Base-by-base conservation (phyloP, 805 yeast species). In the Zygotorulaspora chibaensis region DNA sequence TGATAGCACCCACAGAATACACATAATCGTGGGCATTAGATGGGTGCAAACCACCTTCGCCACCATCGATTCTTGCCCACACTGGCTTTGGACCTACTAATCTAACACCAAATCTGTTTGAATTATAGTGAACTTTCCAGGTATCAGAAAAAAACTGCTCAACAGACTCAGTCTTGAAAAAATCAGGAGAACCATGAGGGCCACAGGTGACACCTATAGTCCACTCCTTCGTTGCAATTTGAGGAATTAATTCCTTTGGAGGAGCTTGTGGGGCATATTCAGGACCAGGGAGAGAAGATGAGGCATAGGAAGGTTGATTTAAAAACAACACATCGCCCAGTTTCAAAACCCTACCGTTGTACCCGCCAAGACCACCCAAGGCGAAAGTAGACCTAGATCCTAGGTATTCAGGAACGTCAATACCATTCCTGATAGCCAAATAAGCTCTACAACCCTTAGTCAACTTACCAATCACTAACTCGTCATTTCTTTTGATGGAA, bases 11-110 rank as follows among this genome's bases (percentile, higher is more conserved):
- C 43, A 89, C 71, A 0, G 98, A 88, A 66, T 91, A 91, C 43
- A 91, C 98, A 62, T 91, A 93, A 71, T 91, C 99, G 64, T 91
- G 98, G 35, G 96, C 90, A 68, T 91, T 91, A n/a, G 97, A 89
- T 40, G 99, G 99, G 71, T 91, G 99, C 61, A 91, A 74, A 46
- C 99, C 99, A 47, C 93, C 99, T 59, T 89, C 96, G 50, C 98
- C 99, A 69, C 98, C 99, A 64, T 89, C 96, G 8, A 76, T 65
- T 71, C 99, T 80, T 10, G 97, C 96, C 99, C 98, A 93, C 61
- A 79, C 76, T 10, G 98, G 99, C 67, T 89, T 91, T 47, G 98
- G 98, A 37, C 97, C 97, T 54, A 85, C 81, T 56, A 91, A 74
- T 62, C 98, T 80, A 29, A 91, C 95, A 64, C 99, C 99, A 67